Percentiles rank a stretch among this genome's conserved stretches.
Conservation (phyloP, 148 eudicot species). For the Vaccinium myrtillus region DNA sequence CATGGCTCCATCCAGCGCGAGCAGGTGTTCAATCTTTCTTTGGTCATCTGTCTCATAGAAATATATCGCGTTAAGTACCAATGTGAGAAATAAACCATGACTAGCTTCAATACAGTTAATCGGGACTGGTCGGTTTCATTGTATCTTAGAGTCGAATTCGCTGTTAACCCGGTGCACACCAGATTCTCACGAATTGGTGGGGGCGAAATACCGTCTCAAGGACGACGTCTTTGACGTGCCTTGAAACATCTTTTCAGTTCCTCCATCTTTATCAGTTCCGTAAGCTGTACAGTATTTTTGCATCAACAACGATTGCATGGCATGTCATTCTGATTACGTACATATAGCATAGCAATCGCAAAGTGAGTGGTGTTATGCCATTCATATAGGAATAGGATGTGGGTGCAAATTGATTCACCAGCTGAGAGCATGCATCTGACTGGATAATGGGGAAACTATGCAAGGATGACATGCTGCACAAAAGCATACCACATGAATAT, state of each 20-base stretch:
- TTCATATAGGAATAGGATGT: not conserved
- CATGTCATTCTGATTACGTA: not conserved
- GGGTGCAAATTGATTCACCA: not conserved
- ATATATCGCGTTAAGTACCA: not conserved
- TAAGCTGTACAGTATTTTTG: no score
- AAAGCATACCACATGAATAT: not conserved
- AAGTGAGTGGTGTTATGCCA: not conserved
- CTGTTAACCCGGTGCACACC: no score
- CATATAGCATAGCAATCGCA: not conserved
- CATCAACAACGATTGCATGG: not conserved
- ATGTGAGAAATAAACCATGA: not conserved
- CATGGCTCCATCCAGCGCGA: constrained; percentile 35
- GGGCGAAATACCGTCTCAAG: no score
- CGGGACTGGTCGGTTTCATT: no score
- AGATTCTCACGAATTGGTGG: no score
- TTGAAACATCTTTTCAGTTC: no score
- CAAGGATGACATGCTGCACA: not conserved
- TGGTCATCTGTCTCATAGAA: constrained; percentile 23
- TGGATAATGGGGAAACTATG: not conserved
- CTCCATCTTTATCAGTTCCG: no score
- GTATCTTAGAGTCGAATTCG: no score
- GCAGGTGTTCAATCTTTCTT: constrained; percentile 32
- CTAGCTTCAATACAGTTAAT: not conserved
- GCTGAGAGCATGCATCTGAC: not conserved
- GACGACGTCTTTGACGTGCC: no score